phyloP scores from a whole-genome alignment of 164 flowering plant species.

The Malania oleifera region DNA sequence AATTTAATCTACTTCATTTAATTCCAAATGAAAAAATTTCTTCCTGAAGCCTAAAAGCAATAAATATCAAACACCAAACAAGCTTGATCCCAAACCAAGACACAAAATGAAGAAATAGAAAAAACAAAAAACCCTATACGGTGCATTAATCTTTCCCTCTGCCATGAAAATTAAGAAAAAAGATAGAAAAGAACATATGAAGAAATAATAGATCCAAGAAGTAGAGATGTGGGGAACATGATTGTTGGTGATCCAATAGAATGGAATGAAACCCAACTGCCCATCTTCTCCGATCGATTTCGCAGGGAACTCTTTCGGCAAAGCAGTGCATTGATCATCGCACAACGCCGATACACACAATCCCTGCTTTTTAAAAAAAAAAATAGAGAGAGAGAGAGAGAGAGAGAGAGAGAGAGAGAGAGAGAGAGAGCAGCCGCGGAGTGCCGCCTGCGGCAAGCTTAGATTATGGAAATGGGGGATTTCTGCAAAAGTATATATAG shows the following conservation, averaged over 20 bases:
- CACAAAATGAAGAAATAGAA: too few species aligned
- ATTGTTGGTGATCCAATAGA: slow-evolving; percentile 30
- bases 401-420: slow-evolving; percentile 7
- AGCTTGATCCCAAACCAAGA: too few species aligned
- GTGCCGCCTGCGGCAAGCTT: too few species aligned
- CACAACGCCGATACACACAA: slow-evolving; percentile 51
- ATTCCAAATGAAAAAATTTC: too few species aligned
- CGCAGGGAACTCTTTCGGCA: slow-evolving; percentile 43
- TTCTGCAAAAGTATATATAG: too few species aligned
- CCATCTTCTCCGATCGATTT: slow-evolving; percentile 36
- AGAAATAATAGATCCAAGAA: background rate
- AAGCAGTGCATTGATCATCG: slow-evolving; percentile 19
- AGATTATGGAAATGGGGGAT: too few species aligned
- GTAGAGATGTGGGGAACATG: slow-evolving; percentile 34
- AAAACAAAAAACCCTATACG: too few species aligned
- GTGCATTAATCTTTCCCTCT: too few species aligned
- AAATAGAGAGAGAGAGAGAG: background rate
- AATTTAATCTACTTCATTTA: too few species aligned
- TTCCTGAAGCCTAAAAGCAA: too few species aligned
- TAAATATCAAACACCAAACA: too few species aligned
- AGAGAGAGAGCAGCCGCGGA: background rate
- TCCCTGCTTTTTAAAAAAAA: slow-evolving; percentile 21
- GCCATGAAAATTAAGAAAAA: background rate
- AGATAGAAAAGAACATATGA: too few species aligned
- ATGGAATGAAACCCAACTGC: slow-evolving; percentile 36